These are phyloP conservation scores for Ophiostoma ulmi DNA, from an alignment of 2,329 filamentous ascomycete genomes.

Conservation along the genomic window DNA sequence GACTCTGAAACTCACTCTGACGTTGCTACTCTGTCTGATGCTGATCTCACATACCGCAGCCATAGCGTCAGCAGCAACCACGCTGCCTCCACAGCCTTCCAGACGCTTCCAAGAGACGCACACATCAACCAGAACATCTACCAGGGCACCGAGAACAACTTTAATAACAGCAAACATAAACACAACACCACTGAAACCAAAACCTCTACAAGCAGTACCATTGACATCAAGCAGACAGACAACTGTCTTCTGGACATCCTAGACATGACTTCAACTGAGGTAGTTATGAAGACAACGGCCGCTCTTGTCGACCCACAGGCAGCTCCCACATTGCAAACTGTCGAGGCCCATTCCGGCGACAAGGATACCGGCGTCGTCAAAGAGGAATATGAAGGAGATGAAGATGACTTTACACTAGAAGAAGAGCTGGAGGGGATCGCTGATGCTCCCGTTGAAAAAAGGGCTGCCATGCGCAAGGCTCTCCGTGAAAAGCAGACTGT, in stretches of 20 bases:
- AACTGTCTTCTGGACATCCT: not conserved
- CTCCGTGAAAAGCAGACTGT: slow-evolving; percentile 19
- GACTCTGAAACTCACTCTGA: not conserved
- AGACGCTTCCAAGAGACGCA: not conserved
- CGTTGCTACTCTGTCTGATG: not conserved
- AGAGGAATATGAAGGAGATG: not conserved
- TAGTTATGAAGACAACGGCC: not conserved
- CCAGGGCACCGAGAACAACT: not conserved
- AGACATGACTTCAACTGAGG: not conserved
- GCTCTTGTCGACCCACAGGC: not conserved
- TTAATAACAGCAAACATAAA: not conserved
- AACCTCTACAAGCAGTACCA: not conserved
- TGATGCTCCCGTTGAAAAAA: slow-evolving; percentile 20
- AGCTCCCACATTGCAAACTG: not conserved
- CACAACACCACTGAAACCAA: not conserved
- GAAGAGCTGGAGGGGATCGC: slow-evolving; percentile 27
- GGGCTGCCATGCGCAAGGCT: slow-evolving; percentile 20
- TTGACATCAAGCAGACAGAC: not conserved
- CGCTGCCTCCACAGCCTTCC: not conserved
- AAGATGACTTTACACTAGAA: slow-evolving; percentile 24
- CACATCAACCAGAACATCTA: not conserved
- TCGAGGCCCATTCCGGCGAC: not conserved
- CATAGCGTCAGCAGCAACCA: not conserved
- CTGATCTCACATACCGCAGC: not conserved
- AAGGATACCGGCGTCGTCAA: not conserved